Conservation (phyloP, 768 basidiomycete species). For the Kwoniella sp. region DNA sequence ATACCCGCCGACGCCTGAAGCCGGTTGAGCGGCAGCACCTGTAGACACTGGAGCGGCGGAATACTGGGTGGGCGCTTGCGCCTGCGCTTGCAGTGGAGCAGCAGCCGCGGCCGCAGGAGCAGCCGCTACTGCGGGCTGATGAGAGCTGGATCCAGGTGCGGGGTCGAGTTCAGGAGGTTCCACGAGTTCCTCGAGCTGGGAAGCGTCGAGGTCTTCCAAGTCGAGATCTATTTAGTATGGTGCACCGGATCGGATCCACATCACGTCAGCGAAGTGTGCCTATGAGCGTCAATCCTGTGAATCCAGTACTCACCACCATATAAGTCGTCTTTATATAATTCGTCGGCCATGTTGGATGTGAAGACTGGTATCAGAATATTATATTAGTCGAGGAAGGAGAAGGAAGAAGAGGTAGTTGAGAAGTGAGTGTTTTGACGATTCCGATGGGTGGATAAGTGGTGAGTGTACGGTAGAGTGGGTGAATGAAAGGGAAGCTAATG, state of each 20-base stretch:
- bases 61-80: background rate
- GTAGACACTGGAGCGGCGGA: background rate
- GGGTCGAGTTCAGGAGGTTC: constrained; percentile 66
- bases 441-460: no score
- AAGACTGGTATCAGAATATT: background rate
- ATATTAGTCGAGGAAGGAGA: background rate
- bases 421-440: background rate
- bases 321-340: constrained; percentile 70
- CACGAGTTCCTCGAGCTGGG: constrained; percentile 55
- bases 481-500: no score
- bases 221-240: constrained; percentile 37
- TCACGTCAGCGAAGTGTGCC: background rate
- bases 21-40: background rate
- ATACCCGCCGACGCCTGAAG: constrained; percentile 2
- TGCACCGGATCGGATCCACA: background rate
- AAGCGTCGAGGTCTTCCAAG: constrained; percentile 47
- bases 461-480: no score
- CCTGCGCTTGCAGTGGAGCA: background rate
- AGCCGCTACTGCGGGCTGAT: constrained; percentile 2
- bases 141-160: constrained; percentile 64
- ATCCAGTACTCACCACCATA: constrained; percentile 71
- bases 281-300: no score
- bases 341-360: constrained; percentile 32
- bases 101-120: constrained; percentile 15
- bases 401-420: constrained; percentile 4